Base-by-base conservation (phyloP, 768 basidiomycete genomes). In the Boletus rubescentipes region DNA sequence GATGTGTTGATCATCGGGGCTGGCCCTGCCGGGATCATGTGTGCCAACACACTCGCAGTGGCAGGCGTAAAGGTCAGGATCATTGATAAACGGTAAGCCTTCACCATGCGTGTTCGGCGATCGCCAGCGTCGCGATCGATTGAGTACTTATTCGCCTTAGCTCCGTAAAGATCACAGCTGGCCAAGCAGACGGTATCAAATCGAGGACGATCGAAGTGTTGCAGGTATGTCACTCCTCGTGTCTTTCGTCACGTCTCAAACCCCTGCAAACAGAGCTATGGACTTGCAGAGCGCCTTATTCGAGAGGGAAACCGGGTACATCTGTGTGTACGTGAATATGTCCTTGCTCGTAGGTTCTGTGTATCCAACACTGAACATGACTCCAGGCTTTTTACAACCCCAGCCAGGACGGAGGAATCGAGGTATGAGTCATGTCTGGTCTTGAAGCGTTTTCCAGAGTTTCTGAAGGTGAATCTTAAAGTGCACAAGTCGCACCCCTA, bases 331-430 rank as follows among this genome's bases (percentile, higher is more conserved):
- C 56, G 81, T 71, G 4, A 39, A 7, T 9, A 10, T 15, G 40
- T 3, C 0, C 5, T 46, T 18, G 15, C 3, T 18, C 12, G 11
- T 4, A n/a, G 12, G 9, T 23, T 23, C 44, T n/a, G 20, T 11
- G 11, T n/a, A 20, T 18, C 20, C 36, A 39, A 37, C 18, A 5
- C 5, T 7, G 29, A 4, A 26, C n/a, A n/a, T 18, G 18, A 11
- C 51, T 21, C 5, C 47, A 90, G 88, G 82, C 87, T 8, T 87
- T 89, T 63, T 90, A 89, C 62, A 84, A 86, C 57, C 86, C 87
- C 2, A 73, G 76, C 21, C 67, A 75, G 2, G 61, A 77, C 38
- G 84, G 84, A 14, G 83, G 78, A 1, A 86, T 90, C 36, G 77
- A 84, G 73, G 87, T 83, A 40, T 40, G 69, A 35, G 14, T 1